Base-by-base conservation (phyloP, 2,329 filamentous ascomycete genomes). In the Botrytis fabae region DNA sequence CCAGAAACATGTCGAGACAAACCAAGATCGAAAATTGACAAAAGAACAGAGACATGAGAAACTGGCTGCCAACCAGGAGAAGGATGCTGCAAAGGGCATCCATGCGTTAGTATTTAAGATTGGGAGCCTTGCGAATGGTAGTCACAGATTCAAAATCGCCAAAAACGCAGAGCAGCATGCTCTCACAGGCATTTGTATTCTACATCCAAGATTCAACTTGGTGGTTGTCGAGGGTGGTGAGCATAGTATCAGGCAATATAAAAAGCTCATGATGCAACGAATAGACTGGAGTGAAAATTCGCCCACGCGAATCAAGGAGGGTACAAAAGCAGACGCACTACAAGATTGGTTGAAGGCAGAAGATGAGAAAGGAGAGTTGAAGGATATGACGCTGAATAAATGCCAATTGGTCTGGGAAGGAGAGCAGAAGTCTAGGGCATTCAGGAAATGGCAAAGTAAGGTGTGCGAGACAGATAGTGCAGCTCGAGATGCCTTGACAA, bases 221-320 rank as follows among this genome's bases (percentile, higher is more conserved):
- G 90, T 99, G 25, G 90, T 99, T 75, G 94, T 97, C 1, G 97
- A 99, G 82, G 96, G 95, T 48, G 96, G 96, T 57, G 86, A 90
- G 74, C 91, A 96, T 84, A 92, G 92, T 74, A 92, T 96, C 81
- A 90, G 89, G 70, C 91, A 91, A 75, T 98, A 95, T 85, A 94
- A 92, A 82, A 98, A 97, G 81, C 86, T 99, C 44, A 95, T 99
- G 93, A 86, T 97, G 61, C 91, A 95, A 78, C 94, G 96, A 65
- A 94, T 98, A 79, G 92, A 97, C 82, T 99, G 97, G 96, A 92
- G 92, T 3, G 95, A 98, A 81, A 97, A 97, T 78, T 88, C 89
- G 0, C 90, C 90, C 3, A 91, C 94, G 0, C 86, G 86, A 57
- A 84, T 89, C 60, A 86, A 86, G 68, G 86, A 90, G 74, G 87